Base-by-base conservation (phyloP, 345 rosid species). In the Luvunga scandens region DNA sequence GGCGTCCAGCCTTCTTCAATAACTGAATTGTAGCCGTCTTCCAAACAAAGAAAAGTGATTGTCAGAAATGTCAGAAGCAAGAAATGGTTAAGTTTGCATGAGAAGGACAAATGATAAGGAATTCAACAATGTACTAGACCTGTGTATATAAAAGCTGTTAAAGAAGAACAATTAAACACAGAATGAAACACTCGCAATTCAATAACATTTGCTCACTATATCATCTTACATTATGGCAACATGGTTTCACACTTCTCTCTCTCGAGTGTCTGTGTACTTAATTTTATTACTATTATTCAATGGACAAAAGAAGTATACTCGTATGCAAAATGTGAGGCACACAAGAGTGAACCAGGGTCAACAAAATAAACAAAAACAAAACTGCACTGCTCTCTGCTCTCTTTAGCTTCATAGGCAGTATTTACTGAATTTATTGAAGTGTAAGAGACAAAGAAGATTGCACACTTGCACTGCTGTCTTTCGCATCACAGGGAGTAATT, bases 21-120 rank as follows among this genome's bases (percentile, higher is more conserved):
- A 95, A 85, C 81, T 95, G 97, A 81, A 93, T 88, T 24, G 97
- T 93, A 9, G 92, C 97, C 0, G 96, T 95, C 98, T 92, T 77
- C 45, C 53, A 24, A 39, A 72, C 19, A 76, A 61, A 76, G 31
- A 69, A 36, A 75, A 42, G 55, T 38, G 13, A 34, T 64, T 69
- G 55, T 77, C 70, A 75, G 50, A 38, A 50, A 70, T 65, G 16
- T 60, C 0, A 61, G 19, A 75, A n/a, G 16, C 25, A 18, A 72
- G 39, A 14, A 4, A 59, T 24, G 14, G 33, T 25, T 21, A 34
- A 79, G 48, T 78, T 65, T 66, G 33, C 57, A 61, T 4, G 39
- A 72, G 7, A 34, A 24, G 39, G 48, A 61, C 19, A 71, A 61
- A 60, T 1, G 4, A 69, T 4, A 71, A 30, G 34, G 18, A 31